Evolutionary conservation across 768 basidiomycete species (phyloP), one percentile per base, ranked within the genome.

Genomic region (Boletus speciosus): DNA sequence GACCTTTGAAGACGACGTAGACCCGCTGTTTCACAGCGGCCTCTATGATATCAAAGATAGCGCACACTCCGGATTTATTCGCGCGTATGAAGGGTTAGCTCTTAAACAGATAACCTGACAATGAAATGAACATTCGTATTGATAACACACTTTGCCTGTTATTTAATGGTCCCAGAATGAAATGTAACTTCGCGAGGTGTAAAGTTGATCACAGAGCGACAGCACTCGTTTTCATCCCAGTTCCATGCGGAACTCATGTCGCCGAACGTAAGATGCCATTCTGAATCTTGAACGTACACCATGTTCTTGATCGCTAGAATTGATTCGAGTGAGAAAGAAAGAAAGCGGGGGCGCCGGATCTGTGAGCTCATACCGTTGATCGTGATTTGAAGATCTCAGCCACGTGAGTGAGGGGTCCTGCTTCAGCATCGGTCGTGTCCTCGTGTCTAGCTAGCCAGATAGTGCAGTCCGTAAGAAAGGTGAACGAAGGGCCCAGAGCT

Each of bases 401-500:
- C 6, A 70, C 62, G 41, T 76, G 73, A 12, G 62, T 41, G 51
- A 56, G 61, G 37, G 52, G 55, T 43, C 57, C 64, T 47, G 46
- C 40, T 25, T 71, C 66, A 14, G 45, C 32, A 4, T 48, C 57
- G 21, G 48, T 31, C 7, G 31, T 19, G 32, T 57, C 61, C 10
- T 58, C 51, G 3, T 57, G 60, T 32, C 60, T 69, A 10, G 78
- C 74, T 10, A 90, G 72, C 88, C 88, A 91, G n/a, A 92, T 59
- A 0, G 85, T 87, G 15, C 80, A 82, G 61, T 91, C 90, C 2
- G 83, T 80, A 66, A 89, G 69, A 66, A 81, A 87, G 7, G 84
- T 74, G 56, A 91, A 92, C 1, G 88, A 85, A 1, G 88, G 83
- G 0, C 89, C 90, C 14, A 92, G 74, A 1, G 87, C 86, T 5